Base-by-base conservation (phyloP, 352 stramenopile genomes). In the Phytophthora palmivora region DNA sequence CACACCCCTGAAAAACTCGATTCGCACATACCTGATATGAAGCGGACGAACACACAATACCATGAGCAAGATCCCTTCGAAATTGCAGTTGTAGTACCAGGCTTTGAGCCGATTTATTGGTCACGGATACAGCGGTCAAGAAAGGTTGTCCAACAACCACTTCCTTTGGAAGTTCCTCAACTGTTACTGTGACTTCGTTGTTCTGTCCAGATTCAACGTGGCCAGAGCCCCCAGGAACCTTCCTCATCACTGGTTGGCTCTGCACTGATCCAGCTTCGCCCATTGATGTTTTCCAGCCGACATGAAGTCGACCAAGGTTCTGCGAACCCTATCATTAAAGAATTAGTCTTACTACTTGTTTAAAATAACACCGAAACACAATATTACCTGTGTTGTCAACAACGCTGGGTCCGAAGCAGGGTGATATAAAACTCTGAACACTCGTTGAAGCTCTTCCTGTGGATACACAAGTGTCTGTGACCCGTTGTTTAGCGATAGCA, bases 281-380 rank as follows among this genome's bases (percentile, higher is more conserved):
- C 44, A 93, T 82, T 3, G 79, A 81, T 12, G 78, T 89, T 70
- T 94, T 93, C 87, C 87, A 96, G 14, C 80, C 79, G 3, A 96
- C 84, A 53, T 94, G 82, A 14, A 96, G 72, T 15, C 85, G 76
- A 0, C 87, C 87, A 9, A 92, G 53, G 38, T 91, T 90, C 53
- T 87, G 75, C 1, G 82, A 88, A 7, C 64, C 66, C 78, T 88
- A 44, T 12, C 53, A 41, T 39, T 19, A 28, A 28, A 28, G 3
- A 28, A 6, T 28, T 28, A 28, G 24, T 28, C 24, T 28, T 28
- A 6, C n/a, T n/a, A n/a, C n/a, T n/a, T 6, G 24, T 6, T 6
- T 28, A 6, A 28, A 28, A 28, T 28, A 28, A 28, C 6, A 28
- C 24, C 3, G 6, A 28, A 28, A 28, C 6, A 6, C 24, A 28